Conservation (phyloP, 2,329 filamentous ascomycete species). For the Torrubiella hemipterigena region DNA sequence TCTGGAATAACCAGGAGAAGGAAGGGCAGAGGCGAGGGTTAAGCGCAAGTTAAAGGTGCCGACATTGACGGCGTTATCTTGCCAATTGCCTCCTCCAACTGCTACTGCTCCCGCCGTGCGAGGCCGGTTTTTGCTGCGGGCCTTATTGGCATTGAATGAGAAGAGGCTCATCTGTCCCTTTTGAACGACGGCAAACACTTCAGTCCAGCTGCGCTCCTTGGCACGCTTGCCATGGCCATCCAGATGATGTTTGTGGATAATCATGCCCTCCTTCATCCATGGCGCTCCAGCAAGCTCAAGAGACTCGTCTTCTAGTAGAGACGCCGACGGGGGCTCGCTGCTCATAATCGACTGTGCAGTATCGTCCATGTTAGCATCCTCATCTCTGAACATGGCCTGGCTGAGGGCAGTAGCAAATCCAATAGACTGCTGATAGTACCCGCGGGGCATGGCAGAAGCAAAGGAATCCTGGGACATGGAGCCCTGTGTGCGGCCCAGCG, state of each 20-base stretch:
- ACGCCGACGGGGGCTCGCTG: slow-evolving; percentile 45
- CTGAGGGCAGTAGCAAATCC: slow-evolving; percentile 95
- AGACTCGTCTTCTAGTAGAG: slow-evolving; percentile 81
- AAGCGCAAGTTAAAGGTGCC: slow-evolving; percentile 82
- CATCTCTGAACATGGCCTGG: slow-evolving; percentile 91
- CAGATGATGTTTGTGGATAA: slow-evolving; percentile 93
- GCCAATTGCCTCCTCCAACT: slow-evolving; percentile 96
- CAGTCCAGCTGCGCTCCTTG: slow-evolving; percentile 87
- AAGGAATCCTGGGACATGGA: slow-evolving; percentile 91
- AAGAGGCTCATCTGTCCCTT: slow-evolving; percentile 92
- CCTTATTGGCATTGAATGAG: slow-evolving; percentile 78
- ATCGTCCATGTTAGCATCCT: slow-evolving; percentile 45
- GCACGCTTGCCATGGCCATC: slow-evolving; percentile 84
- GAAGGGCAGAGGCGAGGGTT: slow-evolving; percentile 81
- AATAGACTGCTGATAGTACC: slow-evolving; percentile 90
- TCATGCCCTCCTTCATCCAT: slow-evolving; percentile 93
- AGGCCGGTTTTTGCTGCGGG: slow-evolving; percentile 52
- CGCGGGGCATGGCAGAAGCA: slow-evolving; percentile 59
- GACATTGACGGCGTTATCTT: slow-evolving; percentile 84
- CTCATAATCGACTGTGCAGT: slow-evolving; percentile 39
- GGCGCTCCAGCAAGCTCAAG: slow-evolving; percentile 88
- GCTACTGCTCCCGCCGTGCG: slow-evolving; percentile 38
- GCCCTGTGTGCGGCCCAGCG: slow-evolving; percentile 78
- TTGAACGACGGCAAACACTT: slow-evolving; percentile 92
- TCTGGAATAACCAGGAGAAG: slow-evolving; percentile 86